Base-by-base conservation (phyloP, 225 moss, liverwort and hornwort genomes). In the Polytrichum commune region DNA sequence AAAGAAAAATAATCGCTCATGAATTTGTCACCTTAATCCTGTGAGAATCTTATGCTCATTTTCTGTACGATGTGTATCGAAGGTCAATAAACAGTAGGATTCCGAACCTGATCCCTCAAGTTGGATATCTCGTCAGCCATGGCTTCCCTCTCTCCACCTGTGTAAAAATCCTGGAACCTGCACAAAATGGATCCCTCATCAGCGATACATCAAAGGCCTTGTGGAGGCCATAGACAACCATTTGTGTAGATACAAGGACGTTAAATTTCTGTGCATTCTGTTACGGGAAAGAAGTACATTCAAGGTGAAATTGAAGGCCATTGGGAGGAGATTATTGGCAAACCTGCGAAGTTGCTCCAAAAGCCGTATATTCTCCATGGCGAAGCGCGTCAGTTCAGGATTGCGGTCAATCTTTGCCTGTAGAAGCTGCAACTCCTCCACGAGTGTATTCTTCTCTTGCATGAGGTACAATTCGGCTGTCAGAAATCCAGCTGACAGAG, bases 291-390 rank as follows among this genome's bases (percentile, higher is more conserved):
- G 6, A 46, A 13, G 46, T 16, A 46, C 46, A 46, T 13, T 4
- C 13, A 46, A 46, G 46, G 46, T 46, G 46, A 46, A 46, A 13
- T 13, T 13, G 4, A 46, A 46, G 32, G 13, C 46, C 13, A 46
- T 13, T 4, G 46, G 46, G 13, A 46, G 16, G 46, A 46, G 13
- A 63, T 32, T 28, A 53, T 60, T 62, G 65, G 24, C 30, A 79
- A 26, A 97, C 96, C 94, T 97, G 76, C 96, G 90, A 75, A 94
- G 81, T 69, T 97, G 90, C 83, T 94, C 93, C 81, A 92, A 70
- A 67, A 97, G 70, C 35, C 93, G 84, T 26, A 94, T 93, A 64
- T 97, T 94, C 72, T 97, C 96, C 96, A 97, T 97, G 4, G 96
- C 96, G 69, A 97, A 97, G 33, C 96, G 90, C 78, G 96, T 97